Evolutionary conservation across 2,329 filamentous ascomycete species (phyloP), one percentile per base, ranked within the genome.

Genomic region (Penicillium capsulatum): DNA sequence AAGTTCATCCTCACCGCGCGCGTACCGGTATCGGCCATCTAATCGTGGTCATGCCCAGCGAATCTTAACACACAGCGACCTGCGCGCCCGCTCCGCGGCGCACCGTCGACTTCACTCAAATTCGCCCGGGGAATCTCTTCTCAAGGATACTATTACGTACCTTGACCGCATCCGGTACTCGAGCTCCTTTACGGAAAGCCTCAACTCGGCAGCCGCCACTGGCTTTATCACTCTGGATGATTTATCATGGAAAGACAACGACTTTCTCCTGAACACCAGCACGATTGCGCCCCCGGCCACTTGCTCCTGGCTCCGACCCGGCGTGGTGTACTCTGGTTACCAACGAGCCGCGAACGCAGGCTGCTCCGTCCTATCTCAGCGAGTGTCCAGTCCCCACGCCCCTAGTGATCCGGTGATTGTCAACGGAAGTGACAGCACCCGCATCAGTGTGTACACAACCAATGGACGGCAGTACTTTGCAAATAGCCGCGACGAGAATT

Each of bases 91-190:
- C 14, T 50, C 61, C 30, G 57, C 57, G 28, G 62, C 65, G 14
- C 57, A 66, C 45, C 60, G 65, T 40, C 63, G 64, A 35, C 40
- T 61, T 34, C 59, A 64, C 43, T 41, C 59, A 19, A 60, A 63
- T 22, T 59, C 59, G n/a, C 55, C 60, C 2, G 57, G 58, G 5
- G 59, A 58, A 22, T 53, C 58, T 14, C 58, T 67, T 35, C 57
- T 83, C 36, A 77, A 80, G 53, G 74, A 77, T 48, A 74, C 76
- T 1, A 75, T 84, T 52, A 74, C 71, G 51, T 84, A 83, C 57
- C 69, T 84, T 11, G 74, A 78, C 38, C 70, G 72, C 36, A 65
- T 84, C 45, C 75, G 78, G 11, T 68, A 69, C 38, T 76, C 73
- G 19, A 68, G 60, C 38, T 71, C 68, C 9, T 69, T 74, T 36